phyloP scores from a whole-genome alignment of 768 basidiomycete genomes.

The Termitomyces sp. region DNA sequence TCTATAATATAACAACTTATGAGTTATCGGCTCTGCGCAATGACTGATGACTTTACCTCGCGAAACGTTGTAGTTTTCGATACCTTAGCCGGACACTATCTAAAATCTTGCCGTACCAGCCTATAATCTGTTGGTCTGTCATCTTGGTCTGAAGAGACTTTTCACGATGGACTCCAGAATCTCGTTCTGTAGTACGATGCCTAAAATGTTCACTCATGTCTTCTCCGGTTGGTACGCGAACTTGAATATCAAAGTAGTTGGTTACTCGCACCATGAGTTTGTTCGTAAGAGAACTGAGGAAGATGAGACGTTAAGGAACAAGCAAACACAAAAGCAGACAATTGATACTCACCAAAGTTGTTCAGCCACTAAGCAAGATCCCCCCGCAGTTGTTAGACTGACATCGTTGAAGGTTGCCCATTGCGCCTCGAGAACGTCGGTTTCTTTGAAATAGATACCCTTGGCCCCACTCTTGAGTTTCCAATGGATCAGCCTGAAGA shows the following conservation, averaged over 20 bases:
- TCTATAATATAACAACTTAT: constrained; percentile 26
- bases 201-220: constrained; percentile 23
- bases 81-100: constrained; percentile 90
- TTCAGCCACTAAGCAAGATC: constrained; percentile 89
- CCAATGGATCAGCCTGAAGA: constrained; percentile 94
- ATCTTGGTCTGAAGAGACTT: constrained; percentile 44
- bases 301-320: constrained; percentile 1
- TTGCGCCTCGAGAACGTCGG: constrained; percentile 94
- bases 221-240: constrained; percentile 63
- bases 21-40: not conserved
- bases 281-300: constrained; percentile 78
- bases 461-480: constrained; percentile 91
- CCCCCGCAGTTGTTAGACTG: constrained; percentile 80
- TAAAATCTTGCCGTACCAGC: constrained; percentile 90
- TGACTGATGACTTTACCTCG: constrained; percentile 46
- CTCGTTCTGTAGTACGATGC: constrained; percentile 13
- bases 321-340: not conserved
- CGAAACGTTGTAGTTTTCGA: constrained; percentile 91
- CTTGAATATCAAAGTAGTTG: constrained; percentile 93
- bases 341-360: constrained; percentile 74
- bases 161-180: constrained; percentile 15
- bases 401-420: constrained; percentile 95
- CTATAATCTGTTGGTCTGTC: constrained; percentile 76
- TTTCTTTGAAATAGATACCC: constrained; percentile 95
- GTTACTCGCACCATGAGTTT: constrained; percentile 90